Base-by-base conservation (phyloP, 805 yeast species). In the Ogataea corticis region DNA sequence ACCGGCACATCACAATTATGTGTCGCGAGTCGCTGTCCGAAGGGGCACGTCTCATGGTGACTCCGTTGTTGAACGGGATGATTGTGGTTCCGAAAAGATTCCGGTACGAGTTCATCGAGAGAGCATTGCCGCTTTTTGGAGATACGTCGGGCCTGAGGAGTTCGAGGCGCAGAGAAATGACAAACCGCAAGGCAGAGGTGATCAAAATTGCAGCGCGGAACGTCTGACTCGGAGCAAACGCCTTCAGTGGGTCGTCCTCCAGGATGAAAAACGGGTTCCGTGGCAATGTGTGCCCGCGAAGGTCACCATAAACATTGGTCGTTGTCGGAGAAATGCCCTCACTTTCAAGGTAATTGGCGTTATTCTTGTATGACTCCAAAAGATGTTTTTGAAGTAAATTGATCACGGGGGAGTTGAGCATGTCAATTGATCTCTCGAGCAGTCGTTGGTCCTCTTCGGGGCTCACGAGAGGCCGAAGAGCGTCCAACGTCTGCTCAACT, bases 261-360 rank as follows among this genome's bases (percentile, higher is more conserved):
- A 86, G 63, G 10, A 86, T 77, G 52, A 86, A 72, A 56, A 83
- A 85, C 1, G 95, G 95, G 59, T 85, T 86, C 49, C 92, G 70
- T 4, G 95, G 95, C 34, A 86, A 67, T 1, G 83, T 77, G 51
- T 82, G 85, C 16, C 86, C 85, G 40, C 82, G 70, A 23, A 80
- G 67, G 44, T 80, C 85, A 14, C 85, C 84, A 55, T 80, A 80
- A 29, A 79, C 76, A 11, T 81, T 81, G 0, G 86, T 79, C 29
- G 81, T 74, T 7, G 77, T 73, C 34, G 79, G 70, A 10, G 75
- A 58, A 15, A 68, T 66, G 1, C 69, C 71, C 19, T 58, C 70
- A 27, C 72, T 73, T 54, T 82, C 82, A 42, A 85, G 63, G 62
- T 85, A 85, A 51, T 76, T 70, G 7, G 71, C 69, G 38, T 75